A percentile compares a stretch with the other conserved stretches of the same genome.
Evolutionary conservation across 306 rosid species (phyloP).

Genomic region (Dicorynia guianensis): DNA sequence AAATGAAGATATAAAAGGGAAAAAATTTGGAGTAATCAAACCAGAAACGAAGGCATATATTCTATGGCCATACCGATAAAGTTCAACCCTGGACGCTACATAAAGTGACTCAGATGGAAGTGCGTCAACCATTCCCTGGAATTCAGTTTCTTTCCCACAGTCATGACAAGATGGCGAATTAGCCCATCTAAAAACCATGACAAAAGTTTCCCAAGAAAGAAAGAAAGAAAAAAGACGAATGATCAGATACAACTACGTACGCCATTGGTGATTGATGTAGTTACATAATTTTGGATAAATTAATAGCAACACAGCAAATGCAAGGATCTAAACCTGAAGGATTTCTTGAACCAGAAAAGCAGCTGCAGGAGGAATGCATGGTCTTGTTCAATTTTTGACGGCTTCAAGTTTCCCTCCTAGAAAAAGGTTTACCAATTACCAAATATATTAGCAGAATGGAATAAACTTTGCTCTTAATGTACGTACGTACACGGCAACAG

Average conservation of each 20-base stretch:
- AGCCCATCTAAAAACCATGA: slow-evolving; percentile 72
- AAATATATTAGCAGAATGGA: slow-evolving; percentile 28
- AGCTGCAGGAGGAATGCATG: slow-evolving; percentile 91
- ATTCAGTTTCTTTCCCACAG: slow-evolving; percentile 67
- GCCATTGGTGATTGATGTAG: slow-evolving; percentile 2
- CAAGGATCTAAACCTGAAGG: slow-evolving; percentile 73
- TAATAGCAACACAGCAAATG: slow-evolving; percentile 21
- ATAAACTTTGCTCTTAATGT: slow-evolving; percentile 15
- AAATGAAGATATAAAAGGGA: slow-evolving; percentile 31
- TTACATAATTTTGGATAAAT: slow-evolving; percentile 24
- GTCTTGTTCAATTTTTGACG: slow-evolving; percentile 73
- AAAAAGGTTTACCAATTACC: slow-evolving; percentile 42
- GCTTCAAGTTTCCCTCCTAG: slow-evolving; percentile 84
- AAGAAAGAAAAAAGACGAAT: background rate
- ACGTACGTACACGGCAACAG: slow-evolving; percentile 17
- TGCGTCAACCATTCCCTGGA: slow-evolving; percentile 58
- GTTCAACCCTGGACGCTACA: slow-evolving; percentile 78
- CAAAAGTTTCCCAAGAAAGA: slow-evolving; percentile 27
- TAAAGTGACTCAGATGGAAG: slow-evolving; percentile 70
- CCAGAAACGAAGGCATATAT: no score
- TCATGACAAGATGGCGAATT: slow-evolving; percentile 74
- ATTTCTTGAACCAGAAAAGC: slow-evolving; percentile 93
- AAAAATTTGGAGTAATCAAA: no score
- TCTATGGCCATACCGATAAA: slow-evolving; percentile 59
- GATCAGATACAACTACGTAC: slow-evolving; percentile 29